These are phyloP conservation scores for Fraxinus sp. DNA, from an alignment of 305 asterid species.

Conservation along the genomic window DNA sequence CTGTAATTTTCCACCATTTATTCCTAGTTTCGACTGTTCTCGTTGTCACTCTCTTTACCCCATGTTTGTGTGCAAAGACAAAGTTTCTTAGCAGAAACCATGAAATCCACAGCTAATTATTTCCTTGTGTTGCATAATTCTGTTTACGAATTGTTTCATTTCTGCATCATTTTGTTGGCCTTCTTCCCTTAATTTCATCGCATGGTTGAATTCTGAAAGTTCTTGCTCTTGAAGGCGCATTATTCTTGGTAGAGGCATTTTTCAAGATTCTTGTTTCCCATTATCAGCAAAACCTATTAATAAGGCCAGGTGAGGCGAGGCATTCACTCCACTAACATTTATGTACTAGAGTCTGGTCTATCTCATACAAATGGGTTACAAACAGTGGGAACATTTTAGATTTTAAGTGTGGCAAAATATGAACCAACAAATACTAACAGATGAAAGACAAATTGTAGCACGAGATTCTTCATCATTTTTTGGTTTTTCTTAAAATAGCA, in stretches of 20 bases:
- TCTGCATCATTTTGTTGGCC: neutral
- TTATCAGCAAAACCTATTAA: neutral
- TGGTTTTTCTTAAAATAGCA: too few species aligned
- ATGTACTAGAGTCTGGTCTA: too few species aligned
- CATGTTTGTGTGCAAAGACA: conserved; percentile 13
- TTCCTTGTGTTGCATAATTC: conserved; percentile 7
- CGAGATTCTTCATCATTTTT: too few species aligned
- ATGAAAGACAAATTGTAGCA: too few species aligned
- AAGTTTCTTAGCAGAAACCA: conserved; percentile 32
- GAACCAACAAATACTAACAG: too few species aligned
- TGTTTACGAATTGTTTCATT: neutral
- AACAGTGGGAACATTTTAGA: too few species aligned
- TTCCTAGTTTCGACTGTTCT: conserved; percentile 10
- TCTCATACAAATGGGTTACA: too few species aligned
- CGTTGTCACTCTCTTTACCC: conserved; percentile 16
- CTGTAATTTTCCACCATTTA: neutral
- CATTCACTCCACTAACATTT: too few species aligned
- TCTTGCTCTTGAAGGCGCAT: conserved; percentile 31
- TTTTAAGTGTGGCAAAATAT: too few species aligned
- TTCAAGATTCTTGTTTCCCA: neutral
- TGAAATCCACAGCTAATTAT: conserved; percentile 22
- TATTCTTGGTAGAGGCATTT: conserved; percentile 21
- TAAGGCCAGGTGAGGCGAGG: too few species aligned
- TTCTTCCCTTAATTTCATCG: neutral
- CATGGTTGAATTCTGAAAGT: conserved; percentile 17